These are phyloP conservation scores for Carex kokanica DNA, from an alignment of 176 grass and related monocot genomes.

Conservation along the genomic window DNA sequence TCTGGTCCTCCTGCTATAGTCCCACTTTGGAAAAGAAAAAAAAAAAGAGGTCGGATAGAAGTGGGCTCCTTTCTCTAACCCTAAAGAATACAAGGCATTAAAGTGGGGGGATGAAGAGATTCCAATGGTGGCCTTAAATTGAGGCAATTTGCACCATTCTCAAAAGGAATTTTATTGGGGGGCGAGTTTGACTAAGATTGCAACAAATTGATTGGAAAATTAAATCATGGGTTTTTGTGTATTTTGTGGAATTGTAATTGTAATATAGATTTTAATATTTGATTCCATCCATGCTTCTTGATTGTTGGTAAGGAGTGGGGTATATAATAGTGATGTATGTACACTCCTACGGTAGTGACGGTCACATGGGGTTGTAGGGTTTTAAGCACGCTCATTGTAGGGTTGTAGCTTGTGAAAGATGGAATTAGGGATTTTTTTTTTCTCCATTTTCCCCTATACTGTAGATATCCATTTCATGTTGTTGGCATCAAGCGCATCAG, in stretches of 20 bases:
- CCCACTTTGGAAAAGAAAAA: constrained; percentile 3
- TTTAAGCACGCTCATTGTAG: constrained; percentile 16
- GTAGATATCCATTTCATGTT: constrained; percentile 14
- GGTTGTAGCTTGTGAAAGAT: neutral
- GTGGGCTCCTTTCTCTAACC: constrained; percentile 15
- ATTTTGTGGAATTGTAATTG: constrained; percentile 31
- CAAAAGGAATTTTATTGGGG: constrained; percentile 21
- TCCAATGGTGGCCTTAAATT: neutral
- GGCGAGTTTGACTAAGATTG: constrained; percentile 31
- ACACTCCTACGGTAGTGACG: constrained; percentile 16
- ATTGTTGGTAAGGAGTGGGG: constrained; percentile 15
- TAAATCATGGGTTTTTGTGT: constrained; percentile 24
- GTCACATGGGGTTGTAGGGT: constrained; percentile 46
- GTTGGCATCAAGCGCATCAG: neutral
- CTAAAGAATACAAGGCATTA: neutral
- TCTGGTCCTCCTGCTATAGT: constrained; percentile 47
- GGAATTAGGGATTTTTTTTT: neutral
- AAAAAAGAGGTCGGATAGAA: neutral
- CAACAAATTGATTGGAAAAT: constrained; percentile 24
- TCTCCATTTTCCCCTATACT: neutral
- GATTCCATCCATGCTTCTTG: constrained; percentile 13
- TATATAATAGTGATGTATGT: constrained; percentile 32
- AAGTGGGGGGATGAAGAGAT: neutral
- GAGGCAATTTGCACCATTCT: constrained; percentile 27
- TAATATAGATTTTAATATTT: constrained; percentile 39